A percentile compares a stretch with the other conserved stretches of the same genome.
phyloP scores from a whole-genome alignment of 257 asterid genomes.

The Primulina tabacum region DNA sequence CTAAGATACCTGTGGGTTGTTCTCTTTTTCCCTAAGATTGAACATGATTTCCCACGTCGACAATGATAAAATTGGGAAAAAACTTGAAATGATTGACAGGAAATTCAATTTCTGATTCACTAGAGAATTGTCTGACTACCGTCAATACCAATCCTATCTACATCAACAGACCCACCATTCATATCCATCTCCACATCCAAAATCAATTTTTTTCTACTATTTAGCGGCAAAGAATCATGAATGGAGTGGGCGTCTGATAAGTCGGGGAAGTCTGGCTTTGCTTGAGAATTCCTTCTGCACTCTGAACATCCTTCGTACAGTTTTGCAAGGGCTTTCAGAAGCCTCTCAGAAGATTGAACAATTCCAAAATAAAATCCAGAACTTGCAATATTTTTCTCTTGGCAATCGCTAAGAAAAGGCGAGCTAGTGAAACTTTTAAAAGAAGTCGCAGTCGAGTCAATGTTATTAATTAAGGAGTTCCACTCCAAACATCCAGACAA shows the following conservation, averaged over 20 bases:
- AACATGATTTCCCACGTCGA: constrained; percentile 77
- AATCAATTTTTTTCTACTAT: constrained; percentile 46
- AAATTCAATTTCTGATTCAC: constrained; percentile 59
- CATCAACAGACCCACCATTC: constrained; percentile 54
- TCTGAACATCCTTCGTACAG: constrained; percentile 58
- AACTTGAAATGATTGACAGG: constrained; percentile 53
- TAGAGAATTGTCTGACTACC: constrained; percentile 40
- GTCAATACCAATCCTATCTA: constrained; percentile 43
- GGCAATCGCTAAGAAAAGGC: constrained; percentile 58
- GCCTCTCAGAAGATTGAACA: constrained; percentile 56
- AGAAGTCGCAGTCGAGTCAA: constrained; percentile 45
- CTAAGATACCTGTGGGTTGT: constrained; percentile 58
- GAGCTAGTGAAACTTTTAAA: constrained; percentile 62
- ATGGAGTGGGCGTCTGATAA: constrained; percentile 28
- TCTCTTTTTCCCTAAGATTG: constrained; percentile 65
- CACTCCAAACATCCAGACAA: constrained; percentile 45
- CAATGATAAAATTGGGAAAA: constrained; percentile 69
- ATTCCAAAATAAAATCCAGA: constrained; percentile 40
- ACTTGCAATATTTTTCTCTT: constrained; percentile 32
- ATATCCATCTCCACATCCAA: constrained; percentile 86
- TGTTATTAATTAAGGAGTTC: constrained; percentile 41
- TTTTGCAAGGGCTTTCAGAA: constrained; percentile 61
- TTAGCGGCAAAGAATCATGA: constrained; percentile 42
- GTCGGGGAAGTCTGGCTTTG: constrained; percentile 38
- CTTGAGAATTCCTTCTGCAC: constrained; percentile 41